Evolutionary conservation across 2,329 filamentous ascomycete genomes (phyloP), one percentile per base, ranked within the genome.

Genomic region (Tolypocladium album): DNA sequence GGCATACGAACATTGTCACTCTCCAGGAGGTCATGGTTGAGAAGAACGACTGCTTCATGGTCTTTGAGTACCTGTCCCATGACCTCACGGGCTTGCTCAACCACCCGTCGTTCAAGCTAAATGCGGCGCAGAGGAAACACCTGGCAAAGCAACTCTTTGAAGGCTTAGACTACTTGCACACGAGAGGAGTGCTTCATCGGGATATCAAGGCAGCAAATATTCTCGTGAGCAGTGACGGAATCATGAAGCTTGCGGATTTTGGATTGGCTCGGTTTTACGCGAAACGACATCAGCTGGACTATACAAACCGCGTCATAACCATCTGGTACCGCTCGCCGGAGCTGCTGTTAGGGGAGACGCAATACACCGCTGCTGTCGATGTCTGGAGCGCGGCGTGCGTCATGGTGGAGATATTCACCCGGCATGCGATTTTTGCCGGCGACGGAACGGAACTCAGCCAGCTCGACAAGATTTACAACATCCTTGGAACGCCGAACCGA

Each of bases 161-260:
- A 70, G 93, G 92, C 0, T 81, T 99, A 5, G 90, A 96, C 69
- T 99, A 97, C 70, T 84, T 99, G 1, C 94, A 99, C 71, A 87
- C 88, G 55, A 84, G 92, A 42, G 92, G 94, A n/a, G 93, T 99
- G 15, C 79, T 99, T 4, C 94, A 99, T 74, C 89, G 94, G 62
- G 94, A 99, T 69, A 97, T 99, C 76, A 99, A 99, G 75, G 94
- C 94, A 1, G 94, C 94, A 60, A 99, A 99, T 68, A 97, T 97
- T 61, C 80, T 99, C 27, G 90, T 99, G 61, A 96, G 91, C 75
- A 95, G 87, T 65, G 87, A 89, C 12, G 94, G 94, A 6, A 83
- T 92, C 60, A 78, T 99, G 60, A 99, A 97, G 73, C 83, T 96
- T 63, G 94, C 94, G 38, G 94, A 99, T 72, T 99, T 99, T 72